Evolutionary conservation across 2,329 filamentous ascomycete species (phyloP).

Genomic region (Herpotrichia juniperi): DNA sequence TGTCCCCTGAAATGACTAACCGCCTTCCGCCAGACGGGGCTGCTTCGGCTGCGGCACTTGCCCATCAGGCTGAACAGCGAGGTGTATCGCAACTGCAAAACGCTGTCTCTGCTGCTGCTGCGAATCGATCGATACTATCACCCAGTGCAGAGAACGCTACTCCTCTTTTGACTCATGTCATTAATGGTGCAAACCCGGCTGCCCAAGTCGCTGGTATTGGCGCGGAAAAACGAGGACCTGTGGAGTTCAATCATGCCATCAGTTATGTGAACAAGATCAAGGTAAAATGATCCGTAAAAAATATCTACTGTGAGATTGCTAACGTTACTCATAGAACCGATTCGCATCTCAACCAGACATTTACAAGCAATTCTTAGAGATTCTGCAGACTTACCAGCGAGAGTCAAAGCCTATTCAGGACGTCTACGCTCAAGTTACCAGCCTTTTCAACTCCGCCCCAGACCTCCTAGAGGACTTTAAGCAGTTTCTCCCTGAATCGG

Average conservation of each 20-base stretch:
- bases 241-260: slow-evolving; percentile 99
- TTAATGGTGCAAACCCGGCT: slow-evolving; percentile 67
- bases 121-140: slow-evolving; percentile 60
- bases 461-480: slow-evolving; percentile 98
- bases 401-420: slow-evolving; percentile 99
- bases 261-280: slow-evolving; percentile 99
- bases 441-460: slow-evolving; percentile 88
- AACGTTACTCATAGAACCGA: slow-evolving; percentile 70
- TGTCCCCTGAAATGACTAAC: slow-evolving; percentile 44
- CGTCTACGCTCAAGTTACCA: slow-evolving; percentile 95
- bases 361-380: slow-evolving; percentile 98
- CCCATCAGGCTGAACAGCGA: slow-evolving; percentile 69
- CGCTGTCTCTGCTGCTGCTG: slow-evolving; percentile 65
- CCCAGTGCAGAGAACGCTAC: slow-evolving; percentile 53
- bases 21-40: slow-evolving; percentile 44
- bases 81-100: slow-evolving; percentile 70
- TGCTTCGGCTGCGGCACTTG: slow-evolving; percentile 51
- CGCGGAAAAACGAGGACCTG: slow-evolving; percentile 83
- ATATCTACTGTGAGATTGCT: slow-evolving; percentile 4
- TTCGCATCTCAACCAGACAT: slow-evolving; percentile 97
- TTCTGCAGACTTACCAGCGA: slow-evolving; percentile 95
- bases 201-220: slow-evolving; percentile 61
- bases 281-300: slow-evolving; percentile 59
- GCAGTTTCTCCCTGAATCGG: slow-evolving; percentile 93
- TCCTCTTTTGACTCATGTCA: slow-evolving; percentile 60